Evolutionary conservation across 2,329 filamentous ascomycete species (phyloP), one percentile per base, ranked within the genome.

Genomic region (Teratosphaeria destructans): DNA sequence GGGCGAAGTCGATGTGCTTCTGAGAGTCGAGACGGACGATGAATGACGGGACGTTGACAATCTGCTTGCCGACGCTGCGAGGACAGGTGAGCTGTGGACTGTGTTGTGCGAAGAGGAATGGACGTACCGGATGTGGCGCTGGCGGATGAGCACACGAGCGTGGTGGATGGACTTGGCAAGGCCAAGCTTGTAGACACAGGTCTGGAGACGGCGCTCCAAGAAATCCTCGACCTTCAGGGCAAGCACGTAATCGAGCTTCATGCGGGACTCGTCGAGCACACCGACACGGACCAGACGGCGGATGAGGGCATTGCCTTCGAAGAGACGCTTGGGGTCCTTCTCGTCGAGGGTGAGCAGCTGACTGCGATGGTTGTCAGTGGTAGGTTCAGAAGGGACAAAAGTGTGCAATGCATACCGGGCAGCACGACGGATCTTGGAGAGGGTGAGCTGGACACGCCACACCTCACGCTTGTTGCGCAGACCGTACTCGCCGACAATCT

Each of bases 371-470:
- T n/a, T 56, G 61, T 70, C 56, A 69, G 66, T 52, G 59, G 37
- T 32, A 59, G 23, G 34, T 23, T 19, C 11, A 52, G n/a, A 49
- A n/a, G 52, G 32, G 35, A 7, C 68, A 59, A 65, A 64, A 57
- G 35, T 3, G 35, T 11, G 19, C 29, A 5, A 32, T 10, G 72
- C 86, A 75, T 89, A 96, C 93, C 94, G 94, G 79, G 94, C 94
- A 88, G 94, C 94, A 96, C 94, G 94, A 92, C 94, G 94, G 76
- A 99, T 99, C 88, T 97, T 97, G 84, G 94, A 97, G 77, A 99
- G 88, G 76, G 93, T 96, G 81, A 99, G 88, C 86, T 90, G 88
- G 82, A 99, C 94, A 82, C 94, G 91, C 94, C 94, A 99, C 78
- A 99, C 94, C 86, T 99, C 94, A 85, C 94, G 93, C 91, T 99